A percentile compares a stretch with the other conserved stretches of the same genome.
These are phyloP conservation scores for Haematococcus lacustris DNA, from an alignment of 139 green algal species.

Conservation along the genomic window DNA sequence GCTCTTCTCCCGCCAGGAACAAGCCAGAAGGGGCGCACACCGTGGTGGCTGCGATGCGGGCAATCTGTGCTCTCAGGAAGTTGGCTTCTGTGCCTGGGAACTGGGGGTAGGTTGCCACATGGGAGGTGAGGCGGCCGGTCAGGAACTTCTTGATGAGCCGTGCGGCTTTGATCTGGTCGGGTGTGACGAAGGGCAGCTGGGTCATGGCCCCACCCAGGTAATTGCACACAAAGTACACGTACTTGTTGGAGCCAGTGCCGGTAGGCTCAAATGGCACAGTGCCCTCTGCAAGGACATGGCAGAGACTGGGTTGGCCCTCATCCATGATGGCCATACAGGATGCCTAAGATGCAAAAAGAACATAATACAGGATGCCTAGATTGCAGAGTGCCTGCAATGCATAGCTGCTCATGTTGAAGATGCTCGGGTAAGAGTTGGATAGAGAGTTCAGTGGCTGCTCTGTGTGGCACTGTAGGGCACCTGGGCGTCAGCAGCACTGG, in stretches of 20 bases:
- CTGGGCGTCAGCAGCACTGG: too few species aligned
- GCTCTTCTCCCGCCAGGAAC: conserved; percentile 61
- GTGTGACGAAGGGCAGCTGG: conserved; percentile 61
- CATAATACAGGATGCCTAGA: too few species aligned
- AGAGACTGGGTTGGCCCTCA: too few species aligned
- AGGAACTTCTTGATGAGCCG: conserved; percentile 38
- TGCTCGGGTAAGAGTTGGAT: too few species aligned
- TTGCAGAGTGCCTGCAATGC: too few species aligned
- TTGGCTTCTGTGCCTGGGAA: conserved; percentile 69
- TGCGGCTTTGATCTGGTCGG: conserved; percentile 54
- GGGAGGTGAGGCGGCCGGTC: conserved; percentile 38
- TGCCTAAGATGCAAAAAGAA: too few species aligned
- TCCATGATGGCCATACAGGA: too few species aligned
- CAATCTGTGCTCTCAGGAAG: conserved; percentile 70
- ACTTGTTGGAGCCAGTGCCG: conserved; percentile 58
- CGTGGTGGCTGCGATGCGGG: conserved; percentile 66
- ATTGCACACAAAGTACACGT: conserved; percentile 71
- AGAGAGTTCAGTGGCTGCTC: too few species aligned
- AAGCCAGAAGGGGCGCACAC: conserved; percentile 53
- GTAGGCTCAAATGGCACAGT: conserved; percentile 53
- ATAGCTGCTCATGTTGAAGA: too few species aligned
- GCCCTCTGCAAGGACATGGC: conserved; percentile 24
- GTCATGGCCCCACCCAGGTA: conserved; percentile 56
- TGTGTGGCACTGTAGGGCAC: too few species aligned
- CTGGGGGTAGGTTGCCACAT: conserved; percentile 65